Evolutionary conservation across 176 grass and related monocot species (phyloP).

Genomic region (Aegilops sharonensis): DNA sequence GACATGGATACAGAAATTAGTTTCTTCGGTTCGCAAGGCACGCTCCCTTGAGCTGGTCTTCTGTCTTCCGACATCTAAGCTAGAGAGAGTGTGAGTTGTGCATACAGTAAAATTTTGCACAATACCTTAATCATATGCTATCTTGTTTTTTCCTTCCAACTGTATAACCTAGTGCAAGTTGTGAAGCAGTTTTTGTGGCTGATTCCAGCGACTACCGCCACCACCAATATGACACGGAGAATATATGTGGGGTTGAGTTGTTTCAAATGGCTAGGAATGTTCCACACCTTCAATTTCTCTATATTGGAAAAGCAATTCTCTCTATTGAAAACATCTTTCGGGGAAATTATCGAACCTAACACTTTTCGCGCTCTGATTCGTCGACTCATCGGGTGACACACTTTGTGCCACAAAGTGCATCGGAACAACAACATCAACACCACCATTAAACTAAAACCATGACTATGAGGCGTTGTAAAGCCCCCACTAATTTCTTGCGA

Average conservation of each 20-base stretch:
- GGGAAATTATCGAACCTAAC: slow-evolving; percentile 42
- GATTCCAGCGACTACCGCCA: slow-evolving; percentile 17
- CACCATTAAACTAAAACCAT: slow-evolving; percentile 33
- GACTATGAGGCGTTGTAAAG: slow-evolving; percentile 36
- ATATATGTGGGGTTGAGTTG: slow-evolving; percentile 44
- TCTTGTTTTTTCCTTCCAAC: background rate
- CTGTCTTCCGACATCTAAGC: background rate
- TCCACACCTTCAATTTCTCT: slow-evolving; percentile 22
- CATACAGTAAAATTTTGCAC: background rate
- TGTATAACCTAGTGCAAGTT: background rate
- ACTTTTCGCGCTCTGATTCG: slow-evolving; percentile 61
- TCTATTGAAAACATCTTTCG: background rate
- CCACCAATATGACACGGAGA: slow-evolving; percentile 2
- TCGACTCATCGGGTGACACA: slow-evolving; percentile 31
- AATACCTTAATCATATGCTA: background rate
- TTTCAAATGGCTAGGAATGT: slow-evolving; percentile 49
- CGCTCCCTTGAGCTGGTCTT: background rate
- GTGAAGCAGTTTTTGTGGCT: background rate
- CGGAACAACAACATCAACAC: slow-evolving; percentile 35
- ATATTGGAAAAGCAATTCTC: background rate
- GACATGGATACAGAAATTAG: slow-evolving; percentile 8
- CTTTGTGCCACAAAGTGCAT: slow-evolving; percentile 41
- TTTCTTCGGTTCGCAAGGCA: background rate
- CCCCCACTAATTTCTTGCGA: background rate
- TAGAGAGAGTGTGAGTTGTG: background rate